Evolutionary conservation across 2,329 filamentous ascomycete species (phyloP), one percentile per base, ranked within the genome.

Genomic region (Fusarium neocosmosporiellum): DNA sequence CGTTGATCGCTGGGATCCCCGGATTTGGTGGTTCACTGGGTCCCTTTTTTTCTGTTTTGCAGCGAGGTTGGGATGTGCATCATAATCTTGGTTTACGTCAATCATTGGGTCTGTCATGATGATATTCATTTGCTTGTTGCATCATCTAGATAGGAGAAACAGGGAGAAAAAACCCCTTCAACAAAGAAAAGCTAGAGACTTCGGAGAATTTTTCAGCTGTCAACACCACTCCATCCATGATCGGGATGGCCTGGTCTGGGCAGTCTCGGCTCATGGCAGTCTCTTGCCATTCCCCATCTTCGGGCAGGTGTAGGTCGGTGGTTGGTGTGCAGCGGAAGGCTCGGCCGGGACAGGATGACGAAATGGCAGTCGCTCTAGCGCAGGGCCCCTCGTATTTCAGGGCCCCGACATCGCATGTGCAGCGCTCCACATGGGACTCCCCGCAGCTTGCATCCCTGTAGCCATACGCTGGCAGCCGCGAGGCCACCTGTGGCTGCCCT

Each of bases 381-480:
- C 70, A 72, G 39, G 62, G 60, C 67, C 67, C 68, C 71, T 73
- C 71, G 71, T 72, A 74, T 74, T 63, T 59, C 34, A 67, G 43
- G 69, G 59, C 69, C 65, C 53, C 71, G 50, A 74, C 59, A 66
- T 59, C 61, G 65, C 62, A 50, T 53, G 59, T 70, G 58, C 53
- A 62, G 63, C 57, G 54, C n/a, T 66, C 65, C 63, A 72, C 71
- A 70, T 41, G 71, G 71, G 59, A 62, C 68, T 72, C 71, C 72
- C 72, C 72, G 72, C 72, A 70, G 63, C 66, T 43, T 55, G 43
- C 41, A 71, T 71, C 71, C 65, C 71, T 71, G 57, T 71, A 70
- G 60, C 68, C 29, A 74, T 64, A 65, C 65, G 66, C 71, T 73
- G 59, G 69, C 60, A 59, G 69, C 46, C 33, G 33, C n/a, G 65